Evolutionary conservation across 1,139 yeast genomes (phyloP).

Genomic region (Pichia sorboxylosa): DNA sequence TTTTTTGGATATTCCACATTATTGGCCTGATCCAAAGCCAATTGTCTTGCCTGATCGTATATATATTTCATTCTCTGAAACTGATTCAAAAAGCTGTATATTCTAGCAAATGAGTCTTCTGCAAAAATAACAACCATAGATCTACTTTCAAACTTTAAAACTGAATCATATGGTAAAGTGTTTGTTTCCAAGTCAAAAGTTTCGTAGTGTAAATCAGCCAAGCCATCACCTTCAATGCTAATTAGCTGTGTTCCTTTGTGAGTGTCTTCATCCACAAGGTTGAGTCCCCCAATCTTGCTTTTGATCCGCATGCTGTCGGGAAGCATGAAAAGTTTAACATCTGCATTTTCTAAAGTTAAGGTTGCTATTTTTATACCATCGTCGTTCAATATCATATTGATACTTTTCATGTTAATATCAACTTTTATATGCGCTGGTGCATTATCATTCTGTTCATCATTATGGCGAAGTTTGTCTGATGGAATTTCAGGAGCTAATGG

Average conservation of each 20-base stretch:
- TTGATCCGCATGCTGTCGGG: constrained; percentile 71
- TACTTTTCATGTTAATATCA: constrained; percentile 57
- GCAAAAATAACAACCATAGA: constrained; percentile 66
- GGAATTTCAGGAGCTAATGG: constrained; percentile 61
- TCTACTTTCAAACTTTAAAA: constrained; percentile 59
- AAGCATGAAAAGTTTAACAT: constrained; percentile 49
- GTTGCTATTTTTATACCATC: constrained; percentile 79
- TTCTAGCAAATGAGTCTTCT: constrained; percentile 65
- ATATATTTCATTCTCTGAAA: constrained; percentile 79
- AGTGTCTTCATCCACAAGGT: constrained; percentile 65
- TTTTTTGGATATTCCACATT: constrained; percentile 51
- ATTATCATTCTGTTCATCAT: constrained; percentile 36
- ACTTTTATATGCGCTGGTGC: constrained; percentile 70
- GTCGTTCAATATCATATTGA: constrained; percentile 68
- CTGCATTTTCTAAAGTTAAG: constrained; percentile 62
- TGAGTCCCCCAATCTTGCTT: constrained; percentile 71
- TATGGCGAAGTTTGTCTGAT: constrained; percentile 57
- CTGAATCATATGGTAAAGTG: constrained; percentile 41
- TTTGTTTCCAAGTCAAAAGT: constrained; percentile 55
- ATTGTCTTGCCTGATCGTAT: constrained; percentile 79
- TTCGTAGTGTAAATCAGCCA: constrained; percentile 77
- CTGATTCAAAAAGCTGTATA: constrained; percentile 56
- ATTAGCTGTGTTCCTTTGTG: constrained; percentile 60
- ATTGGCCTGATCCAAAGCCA: constrained; percentile 63
- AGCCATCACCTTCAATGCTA: constrained; percentile 65